phyloP scores from a whole-genome alignment of 2,329 filamentous ascomycete species.

The Aspergillus melleus region DNA sequence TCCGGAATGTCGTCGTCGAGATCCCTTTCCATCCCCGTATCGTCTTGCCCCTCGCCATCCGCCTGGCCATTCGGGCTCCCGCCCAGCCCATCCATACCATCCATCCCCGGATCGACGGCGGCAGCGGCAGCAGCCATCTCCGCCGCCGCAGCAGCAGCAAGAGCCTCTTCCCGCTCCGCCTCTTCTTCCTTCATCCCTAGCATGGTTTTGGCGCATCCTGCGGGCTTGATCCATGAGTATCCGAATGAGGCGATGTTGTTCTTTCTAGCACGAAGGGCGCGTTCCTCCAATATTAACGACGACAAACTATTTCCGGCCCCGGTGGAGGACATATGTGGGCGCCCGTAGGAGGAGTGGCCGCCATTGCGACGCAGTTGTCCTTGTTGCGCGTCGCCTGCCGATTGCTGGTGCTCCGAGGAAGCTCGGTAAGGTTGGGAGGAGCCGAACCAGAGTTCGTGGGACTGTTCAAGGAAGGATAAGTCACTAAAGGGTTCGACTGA shows the following conservation, averaged over 20 bases:
- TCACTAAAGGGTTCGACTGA: constrained; percentile 18
- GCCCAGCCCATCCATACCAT: constrained; percentile 35
- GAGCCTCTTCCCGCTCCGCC: constrained; percentile 82
- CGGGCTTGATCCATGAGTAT: constrained; percentile 84
- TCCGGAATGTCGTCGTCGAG: constrained; percentile 50
- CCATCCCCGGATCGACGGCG: constrained; percentile 52
- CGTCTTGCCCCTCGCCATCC: constrained; percentile 24
- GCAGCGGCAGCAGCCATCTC: constrained; percentile 71
- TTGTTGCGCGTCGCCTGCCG: constrained; percentile 10
- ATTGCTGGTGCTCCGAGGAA: constrained; percentile 23
- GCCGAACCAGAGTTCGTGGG: constrained; percentile 72
- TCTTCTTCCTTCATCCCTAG: constrained; percentile 88
- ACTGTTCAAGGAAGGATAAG: constrained; percentile 46
- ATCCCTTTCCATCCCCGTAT: constrained; percentile 40
- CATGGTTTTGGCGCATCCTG: constrained; percentile 83
- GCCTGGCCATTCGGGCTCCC: constrained; percentile 33
- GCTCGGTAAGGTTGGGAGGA: constrained; percentile 56
- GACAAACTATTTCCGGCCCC: constrained; percentile 64
- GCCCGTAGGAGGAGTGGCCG: constrained; percentile 25
- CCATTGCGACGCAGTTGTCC: constrained; percentile 12
- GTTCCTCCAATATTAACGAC: constrained; percentile 73
- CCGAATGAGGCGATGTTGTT: constrained; percentile 84
- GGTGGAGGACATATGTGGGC: constrained; percentile 48
- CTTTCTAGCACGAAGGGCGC: constrained; percentile 72
- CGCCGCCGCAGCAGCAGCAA: constrained; percentile 69